Evolutionary conservation across 352 stramenopile genomes (phyloP).

Genomic region (Phytophthora quininea): DNA sequence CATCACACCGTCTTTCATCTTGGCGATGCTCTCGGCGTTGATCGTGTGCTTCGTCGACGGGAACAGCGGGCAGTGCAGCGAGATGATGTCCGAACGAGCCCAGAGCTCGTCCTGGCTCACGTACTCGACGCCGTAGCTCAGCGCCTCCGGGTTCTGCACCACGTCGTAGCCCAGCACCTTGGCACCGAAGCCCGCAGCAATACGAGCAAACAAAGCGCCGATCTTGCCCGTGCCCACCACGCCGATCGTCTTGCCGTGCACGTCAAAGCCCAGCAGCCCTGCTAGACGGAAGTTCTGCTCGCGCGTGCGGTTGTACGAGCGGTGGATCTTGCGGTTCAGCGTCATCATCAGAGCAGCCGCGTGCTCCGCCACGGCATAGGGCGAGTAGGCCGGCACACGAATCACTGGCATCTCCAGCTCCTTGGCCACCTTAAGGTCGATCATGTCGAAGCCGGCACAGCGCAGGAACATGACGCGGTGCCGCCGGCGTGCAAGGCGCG

Average conservation of each 20-base stretch:
- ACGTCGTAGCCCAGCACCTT: constrained; percentile 79
- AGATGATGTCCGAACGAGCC: constrained; percentile 85
- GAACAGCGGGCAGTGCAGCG: constrained; percentile 87
- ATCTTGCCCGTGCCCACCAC: constrained; percentile 68
- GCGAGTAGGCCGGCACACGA: too few species aligned
- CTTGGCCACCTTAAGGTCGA: too few species aligned
- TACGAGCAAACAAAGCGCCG: constrained; percentile 54
- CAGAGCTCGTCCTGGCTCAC: constrained; percentile 69
- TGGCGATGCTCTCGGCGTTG: constrained; percentile 75
- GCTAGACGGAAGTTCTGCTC: constrained; percentile 82
- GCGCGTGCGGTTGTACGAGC: constrained; percentile 74
- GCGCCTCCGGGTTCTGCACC: constrained; percentile 50
- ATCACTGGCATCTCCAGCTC: too few species aligned
- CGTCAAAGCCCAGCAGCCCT: constrained; percentile 59
- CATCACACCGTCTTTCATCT: constrained; percentile 90
- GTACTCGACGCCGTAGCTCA: constrained; percentile 39
- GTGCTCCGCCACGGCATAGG: neutral
- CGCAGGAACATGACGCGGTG: constrained; percentile 79
- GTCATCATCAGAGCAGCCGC: constrained; percentile 79
- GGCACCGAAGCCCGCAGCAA: constrained; percentile 40
- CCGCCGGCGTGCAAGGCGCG: constrained; percentile 50
- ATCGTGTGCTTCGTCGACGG: constrained; percentile 85
- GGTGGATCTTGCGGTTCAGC: constrained; percentile 83
- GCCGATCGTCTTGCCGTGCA: constrained; percentile 78
- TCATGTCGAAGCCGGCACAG: constrained; percentile 82